Conservation (phyloP, 257 asterid species). For the Anisodus tanguticus region DNA sequence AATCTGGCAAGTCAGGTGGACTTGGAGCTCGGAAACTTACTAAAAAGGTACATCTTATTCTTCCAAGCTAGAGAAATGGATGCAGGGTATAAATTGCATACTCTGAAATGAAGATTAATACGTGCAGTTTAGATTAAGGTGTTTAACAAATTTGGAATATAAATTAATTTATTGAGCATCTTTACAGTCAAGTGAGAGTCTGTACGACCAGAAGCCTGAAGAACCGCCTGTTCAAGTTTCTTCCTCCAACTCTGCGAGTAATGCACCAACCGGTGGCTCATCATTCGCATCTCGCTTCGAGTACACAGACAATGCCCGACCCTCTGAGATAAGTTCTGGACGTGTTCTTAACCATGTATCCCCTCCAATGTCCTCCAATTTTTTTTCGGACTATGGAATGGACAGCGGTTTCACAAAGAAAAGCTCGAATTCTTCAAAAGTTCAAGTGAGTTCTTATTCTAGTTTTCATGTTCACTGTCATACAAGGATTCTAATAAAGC, state of each 20-base stretch:
- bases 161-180: conserved; percentile 2
- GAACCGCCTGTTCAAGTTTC: conserved; percentile 68
- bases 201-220: conserved; percentile 95
- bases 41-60: conserved; percentile 56
- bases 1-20: conserved; percentile 85
- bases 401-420: conserved; percentile 83
- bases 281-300: conserved; percentile 79
- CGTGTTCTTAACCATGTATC: conserved; percentile 66
- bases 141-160: conserved; percentile 23
- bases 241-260: conserved; percentile 56
- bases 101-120: background rate
- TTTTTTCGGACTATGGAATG: conserved; percentile 95
- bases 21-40: conserved; percentile 95
- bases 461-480: conserved; percentile 3
- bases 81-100: conserved; percentile 22
- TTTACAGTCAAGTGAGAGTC: conserved; percentile 84
- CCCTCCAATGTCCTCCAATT: conserved; percentile 67
- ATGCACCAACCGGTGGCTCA: conserved; percentile 49
- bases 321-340: conserved; percentile 72
- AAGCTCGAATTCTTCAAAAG: conserved; percentile 70
- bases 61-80: conserved; percentile 11
- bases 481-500: background rate
- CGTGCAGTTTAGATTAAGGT: background rate
- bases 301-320: conserved; percentile 70
- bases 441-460: conserved; percentile 56